phyloP scores from a whole-genome alignment of 164 flowering plant genomes.

The Magnolia officinalis region DNA sequence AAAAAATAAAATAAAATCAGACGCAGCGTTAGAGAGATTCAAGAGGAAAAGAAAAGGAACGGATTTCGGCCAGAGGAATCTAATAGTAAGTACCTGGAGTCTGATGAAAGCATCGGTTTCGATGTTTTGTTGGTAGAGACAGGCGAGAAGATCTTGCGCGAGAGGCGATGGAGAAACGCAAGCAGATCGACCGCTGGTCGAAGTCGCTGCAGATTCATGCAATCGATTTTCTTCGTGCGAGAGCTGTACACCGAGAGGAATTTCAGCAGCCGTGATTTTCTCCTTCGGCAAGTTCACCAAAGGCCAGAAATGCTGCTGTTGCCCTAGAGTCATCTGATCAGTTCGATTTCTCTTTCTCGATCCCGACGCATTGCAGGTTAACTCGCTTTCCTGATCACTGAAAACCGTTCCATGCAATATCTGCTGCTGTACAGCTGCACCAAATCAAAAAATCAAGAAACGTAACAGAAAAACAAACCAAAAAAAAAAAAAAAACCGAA shows the following conservation, averaged over 20 bases:
- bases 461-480: background rate
- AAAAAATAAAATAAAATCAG: background rate
- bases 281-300: constrained; percentile 8
- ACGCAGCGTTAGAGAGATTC: too few species aligned
- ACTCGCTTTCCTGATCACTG: constrained; percentile 29
- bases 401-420: constrained; percentile 24
- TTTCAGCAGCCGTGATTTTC: background rate
- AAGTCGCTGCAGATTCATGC: constrained; percentile 13
- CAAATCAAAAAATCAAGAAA: background rate
- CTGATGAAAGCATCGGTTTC: constrained; percentile 28
- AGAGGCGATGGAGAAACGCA: background rate
- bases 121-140: constrained; percentile 20
- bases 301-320: constrained; percentile 9
- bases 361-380: constrained; percentile 31
- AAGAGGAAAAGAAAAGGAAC: background rate
- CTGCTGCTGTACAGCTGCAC: constrained; percentile 9
- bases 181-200: constrained; percentile 25
- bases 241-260: background rate
- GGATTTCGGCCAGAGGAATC: background rate
- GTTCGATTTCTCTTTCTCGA: constrained; percentile 19
- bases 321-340: background rate
- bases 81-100: constrained; percentile 18
- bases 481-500: background rate
- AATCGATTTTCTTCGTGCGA: constrained; percentile 8
- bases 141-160: constrained; percentile 12